A percentile compares a stretch with the other conserved stretches of the same genome.
These are phyloP conservation scores for Pichia sp. DNA, from an alignment of 1,139 yeast species.

Conservation along the genomic window DNA sequence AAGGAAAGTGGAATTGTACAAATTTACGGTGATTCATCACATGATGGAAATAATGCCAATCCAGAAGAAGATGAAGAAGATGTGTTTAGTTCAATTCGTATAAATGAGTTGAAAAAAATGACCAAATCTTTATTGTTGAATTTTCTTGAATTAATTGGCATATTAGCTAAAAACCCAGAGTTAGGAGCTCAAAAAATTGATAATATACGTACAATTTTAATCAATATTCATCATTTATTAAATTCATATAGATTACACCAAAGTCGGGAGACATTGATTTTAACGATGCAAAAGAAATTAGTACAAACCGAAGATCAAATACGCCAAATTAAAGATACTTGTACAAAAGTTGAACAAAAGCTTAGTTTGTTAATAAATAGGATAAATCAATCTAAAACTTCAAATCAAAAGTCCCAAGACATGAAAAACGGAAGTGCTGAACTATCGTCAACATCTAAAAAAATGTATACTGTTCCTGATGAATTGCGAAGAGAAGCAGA, in stretches of 20 bases:
- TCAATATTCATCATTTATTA: conserved; percentile 50
- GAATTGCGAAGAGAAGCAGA: conserved; percentile 4
- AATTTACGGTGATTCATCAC: conserved; percentile 32
- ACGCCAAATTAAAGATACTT: conserved; percentile 36
- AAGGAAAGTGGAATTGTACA: conserved; percentile 48
- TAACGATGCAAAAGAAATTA: conserved; percentile 44
- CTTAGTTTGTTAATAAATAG: conserved; percentile 30
- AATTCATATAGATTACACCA: conserved; percentile 57
- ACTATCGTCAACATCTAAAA: not conserved
- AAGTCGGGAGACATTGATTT: conserved; percentile 51
- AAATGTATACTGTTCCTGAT: not conserved
- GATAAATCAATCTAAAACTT: conserved; percentile 11
- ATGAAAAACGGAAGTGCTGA: not conserved
- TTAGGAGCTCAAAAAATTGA: conserved; percentile 43
- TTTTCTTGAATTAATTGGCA: conserved; percentile 47
- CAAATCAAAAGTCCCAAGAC: not conserved
- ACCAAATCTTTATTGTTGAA: conserved; percentile 51
- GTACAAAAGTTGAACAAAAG: conserved; percentile 32
- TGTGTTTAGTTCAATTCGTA: conserved; percentile 40
- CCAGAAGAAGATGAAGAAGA: conserved; percentile 36
- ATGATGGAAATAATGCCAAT: conserved; percentile 6
- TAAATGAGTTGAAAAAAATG: conserved; percentile 47
- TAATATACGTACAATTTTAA: conserved; percentile 43
- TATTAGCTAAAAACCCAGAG: conserved; percentile 45
- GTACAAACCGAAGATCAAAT: conserved; percentile 39